phyloP scores from a whole-genome alignment of 305 asterid genomes.

The Fraxinus angustifolia region DNA sequence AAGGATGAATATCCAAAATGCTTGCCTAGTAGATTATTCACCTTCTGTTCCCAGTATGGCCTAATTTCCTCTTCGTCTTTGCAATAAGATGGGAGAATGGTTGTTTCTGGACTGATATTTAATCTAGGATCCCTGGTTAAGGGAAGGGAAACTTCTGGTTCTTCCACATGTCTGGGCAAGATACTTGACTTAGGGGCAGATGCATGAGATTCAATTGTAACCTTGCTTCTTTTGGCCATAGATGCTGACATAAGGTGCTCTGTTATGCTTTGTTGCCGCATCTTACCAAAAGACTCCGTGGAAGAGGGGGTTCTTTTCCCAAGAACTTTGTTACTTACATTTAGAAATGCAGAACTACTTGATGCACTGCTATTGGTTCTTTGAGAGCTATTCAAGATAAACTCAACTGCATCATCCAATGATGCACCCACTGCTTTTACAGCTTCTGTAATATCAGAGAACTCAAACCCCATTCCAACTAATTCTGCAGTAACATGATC shows the following conservation, averaged over 20 bases:
- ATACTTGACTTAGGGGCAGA: conserved; percentile 24
- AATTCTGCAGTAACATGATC: conserved; percentile 52
- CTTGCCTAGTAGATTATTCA: conserved; percentile 32
- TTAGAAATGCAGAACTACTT: conserved; percentile 25
- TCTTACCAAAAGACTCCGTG: conserved; percentile 26
- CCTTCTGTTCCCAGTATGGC: conserved; percentile 52
- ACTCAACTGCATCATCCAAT: conserved; percentile 52
- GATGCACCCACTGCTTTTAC: conserved; percentile 56
- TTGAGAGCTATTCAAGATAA: conserved; percentile 45
- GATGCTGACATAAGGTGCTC: conserved; percentile 37
- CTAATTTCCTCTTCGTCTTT: conserved; percentile 37
- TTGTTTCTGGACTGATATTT: conserved; percentile 14
- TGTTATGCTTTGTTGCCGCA: conserved; percentile 51
- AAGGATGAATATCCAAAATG: conserved; percentile 55
- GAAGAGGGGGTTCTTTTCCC: conserved; percentile 38
- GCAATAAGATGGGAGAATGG: conserved; percentile 19
- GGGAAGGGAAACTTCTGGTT: conserved; percentile 23
- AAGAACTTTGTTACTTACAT: conserved; percentile 18
- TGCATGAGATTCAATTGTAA: conserved; percentile 11
- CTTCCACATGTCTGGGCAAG: conserved; percentile 21
- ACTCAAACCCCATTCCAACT: conserved; percentile 66
- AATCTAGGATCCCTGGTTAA: conserved; percentile 15
- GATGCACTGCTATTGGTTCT: conserved; percentile 37
- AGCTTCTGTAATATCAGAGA: conserved; percentile 47
- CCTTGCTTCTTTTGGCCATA: conserved; percentile 40